A percentile compares a stretch with the other conserved stretches of the same genome.
Evolutionary conservation across 345 rosid species (phyloP).

Genomic region (Leavenworthia alabamica): DNA sequence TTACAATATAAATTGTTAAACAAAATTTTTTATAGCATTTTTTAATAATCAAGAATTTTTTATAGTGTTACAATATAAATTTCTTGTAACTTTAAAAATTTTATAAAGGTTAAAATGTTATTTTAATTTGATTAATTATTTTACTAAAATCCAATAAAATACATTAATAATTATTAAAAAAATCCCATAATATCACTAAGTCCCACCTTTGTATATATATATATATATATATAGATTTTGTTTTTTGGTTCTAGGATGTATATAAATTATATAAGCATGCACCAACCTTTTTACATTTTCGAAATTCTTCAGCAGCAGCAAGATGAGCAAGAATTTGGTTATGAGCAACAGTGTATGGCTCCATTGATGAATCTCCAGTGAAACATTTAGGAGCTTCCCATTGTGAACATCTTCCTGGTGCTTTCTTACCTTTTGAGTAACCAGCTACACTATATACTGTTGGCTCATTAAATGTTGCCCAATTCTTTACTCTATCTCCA

Average conservation of each 20-base stretch:
- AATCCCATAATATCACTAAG: no score
- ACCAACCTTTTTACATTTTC: conserved; percentile 15
- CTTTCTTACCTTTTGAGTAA: conserved; percentile 22
- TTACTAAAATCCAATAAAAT: no score
- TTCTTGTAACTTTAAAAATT: no score
- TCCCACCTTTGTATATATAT: no score
- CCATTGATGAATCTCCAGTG: conserved; percentile 17
- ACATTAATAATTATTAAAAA: no score
- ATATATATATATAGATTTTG: no score
- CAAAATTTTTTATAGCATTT: no score
- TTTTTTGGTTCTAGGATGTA: not conserved
- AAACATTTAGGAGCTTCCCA: not conserved
- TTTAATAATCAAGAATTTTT: no score
- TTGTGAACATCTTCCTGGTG: conserved; percentile 25
- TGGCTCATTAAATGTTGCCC: conserved; percentile 36
- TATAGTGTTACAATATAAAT: no score
- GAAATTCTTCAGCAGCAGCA: conserved; percentile 30
- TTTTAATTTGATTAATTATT: no score
- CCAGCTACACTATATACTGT: conserved; percentile 26
- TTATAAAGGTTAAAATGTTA: no score
- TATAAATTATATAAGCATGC: not conserved
- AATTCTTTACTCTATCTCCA: conserved; percentile 29
- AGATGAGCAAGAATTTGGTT: conserved; percentile 27
- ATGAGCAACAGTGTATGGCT: conserved; percentile 20
- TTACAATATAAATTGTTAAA: no score